Percentiles rank a stretch among this genome's conserved stretches.
Evolutionary conservation across 768 basidiomycete species (phyloP).

Genomic region (Cubamyces lactineus): DNA sequence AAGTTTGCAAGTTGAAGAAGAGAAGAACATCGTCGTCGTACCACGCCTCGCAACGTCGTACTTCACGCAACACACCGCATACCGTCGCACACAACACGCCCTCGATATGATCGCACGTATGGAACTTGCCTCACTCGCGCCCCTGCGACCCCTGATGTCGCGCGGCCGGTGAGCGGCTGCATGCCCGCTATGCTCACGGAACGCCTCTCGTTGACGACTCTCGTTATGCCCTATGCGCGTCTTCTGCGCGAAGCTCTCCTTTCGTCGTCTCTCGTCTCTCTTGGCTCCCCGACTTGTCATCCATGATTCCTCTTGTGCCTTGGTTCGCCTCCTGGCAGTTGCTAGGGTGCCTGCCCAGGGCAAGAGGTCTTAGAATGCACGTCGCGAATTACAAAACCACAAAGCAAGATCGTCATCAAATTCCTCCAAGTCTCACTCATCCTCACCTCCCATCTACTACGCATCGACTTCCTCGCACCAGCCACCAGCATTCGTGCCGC

Average conservation of each 20-base stretch:
- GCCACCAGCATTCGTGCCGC: constrained; percentile 1
- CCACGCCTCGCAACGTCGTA: constrained; percentile 4
- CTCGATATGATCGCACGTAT: constrained; percentile 19
- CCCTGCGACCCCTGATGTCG: background rate
- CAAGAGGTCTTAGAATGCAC: background rate
- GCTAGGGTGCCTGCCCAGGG: background rate
- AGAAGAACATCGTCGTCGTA: constrained; percentile 5
- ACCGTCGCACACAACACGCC: background rate
- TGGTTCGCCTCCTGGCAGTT: background rate
- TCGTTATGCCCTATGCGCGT: constrained; percentile 26
- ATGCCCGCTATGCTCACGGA: constrained; percentile 26
- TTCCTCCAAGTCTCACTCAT: background rate
- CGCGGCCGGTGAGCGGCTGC: background rate
- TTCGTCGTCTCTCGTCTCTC: constrained; percentile 1
- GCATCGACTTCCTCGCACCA: constrained; percentile 9
- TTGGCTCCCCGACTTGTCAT: background rate
- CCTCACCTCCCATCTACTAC: background rate
- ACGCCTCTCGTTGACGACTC: constrained; percentile 26
- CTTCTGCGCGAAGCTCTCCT: constrained; percentile 17
- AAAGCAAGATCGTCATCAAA: constrained; percentile 5
- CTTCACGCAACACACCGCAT: background rate
- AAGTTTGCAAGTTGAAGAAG: background rate
- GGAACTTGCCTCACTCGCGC: background rate
- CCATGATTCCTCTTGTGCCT: background rate
- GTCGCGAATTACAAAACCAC: constrained; percentile 8